Evolutionary conservation across 495 filamentous ascomycete species (phyloP), one percentile per base, ranked within the genome.

Genomic region (Penicillium coffeae): DNA sequence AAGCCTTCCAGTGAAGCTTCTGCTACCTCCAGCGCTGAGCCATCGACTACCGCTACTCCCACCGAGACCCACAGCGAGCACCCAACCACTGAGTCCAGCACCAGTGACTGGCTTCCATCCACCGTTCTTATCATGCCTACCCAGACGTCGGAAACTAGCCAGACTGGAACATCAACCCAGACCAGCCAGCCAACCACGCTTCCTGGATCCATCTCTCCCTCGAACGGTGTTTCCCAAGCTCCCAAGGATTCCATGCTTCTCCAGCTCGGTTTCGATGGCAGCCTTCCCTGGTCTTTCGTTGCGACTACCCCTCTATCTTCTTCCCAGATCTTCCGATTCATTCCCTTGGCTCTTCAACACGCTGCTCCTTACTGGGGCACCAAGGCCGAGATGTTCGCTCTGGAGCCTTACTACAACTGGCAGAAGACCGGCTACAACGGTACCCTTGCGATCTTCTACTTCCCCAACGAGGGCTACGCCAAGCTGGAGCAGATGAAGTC

Each of bases 261-360:
- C 51, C 89, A 96, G 58, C 74, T 98, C 48, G 94, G 89, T 10
- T 95, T 96, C 76, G 70, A 80, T 20, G 83, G 82, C 56, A 72
- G 76, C 3, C 79, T 94, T 50, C 90, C 94, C 60, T 98, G 93
- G 65, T 66, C 71, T 5, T 95, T 92, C 60, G 87, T 98, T 21
- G 86, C 85, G 18, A 69, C 67, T 1, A 81, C 82, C 27, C 64
- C 77, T 12, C 71, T 85, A 51, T 85, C 90, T 18, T 85, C 87
- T 8, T 81, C 82, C 19, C 94, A 97, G 69, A 90, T 98, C 59
- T 96, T 96, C 76, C 58, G 81, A 25, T 88, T 81, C 50, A 74
- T 96, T 8, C 90, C 89, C 0, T 58, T 79, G 48, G 90, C 88
- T 43, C 74, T 98, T 42, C 71, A 77, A n/a, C 77, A 84, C 42